Evolutionary conservation across 2,329 filamentous ascomycete species (phyloP), one percentile per base, ranked within the genome.

Genomic region (Cordyceps javanica): DNA sequence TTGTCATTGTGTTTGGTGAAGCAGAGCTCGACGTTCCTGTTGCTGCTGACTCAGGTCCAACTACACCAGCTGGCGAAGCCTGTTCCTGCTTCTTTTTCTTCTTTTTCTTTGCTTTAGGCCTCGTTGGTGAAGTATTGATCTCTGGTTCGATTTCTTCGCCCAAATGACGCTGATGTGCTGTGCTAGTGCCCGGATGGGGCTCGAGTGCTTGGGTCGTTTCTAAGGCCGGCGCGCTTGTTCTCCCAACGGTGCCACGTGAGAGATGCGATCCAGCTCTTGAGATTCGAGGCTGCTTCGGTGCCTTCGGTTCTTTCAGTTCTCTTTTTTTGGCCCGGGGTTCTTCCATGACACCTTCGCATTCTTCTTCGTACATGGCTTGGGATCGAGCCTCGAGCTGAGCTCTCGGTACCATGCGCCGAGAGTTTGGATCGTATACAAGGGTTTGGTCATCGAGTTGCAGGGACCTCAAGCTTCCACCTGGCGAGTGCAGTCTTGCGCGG

Each of bases 351-450:
- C 13, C 19, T 23, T 54, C 41, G 25, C 55, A 21, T 13, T 56
- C 39, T 34, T 51, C 62, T 19, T 77, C 70, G 25, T 70, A 66
- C 4, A 76, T 64, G 32, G 66, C 70, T 55, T 77, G 73, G 52
- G 80, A 76, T 45, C 70, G 70, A 51, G 68, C 76, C 62, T 73
- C 46, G 19, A 81, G 61, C 26, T 80, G 72, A 6, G 67, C 68
- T 54, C 62, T 77, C 3, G 79, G 76, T 3, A 87, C 75, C 76
- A 86, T 84, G 59, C 84, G 80, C 62, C 84, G 77, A 16, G 85
- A 85, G 63, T 87, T 86, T n/a, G 83, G 76, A 61, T 87, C 84
- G 64, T 85, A 85, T 48, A 88, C 80, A 68, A 88, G 63, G 32
- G 73, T 68, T 62, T 77, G 65, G 42, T 77, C 72, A 57, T 34